Conservation (phyloP, 495 filamentous ascomycete genomes). For the Neurospora discreta region DNA sequence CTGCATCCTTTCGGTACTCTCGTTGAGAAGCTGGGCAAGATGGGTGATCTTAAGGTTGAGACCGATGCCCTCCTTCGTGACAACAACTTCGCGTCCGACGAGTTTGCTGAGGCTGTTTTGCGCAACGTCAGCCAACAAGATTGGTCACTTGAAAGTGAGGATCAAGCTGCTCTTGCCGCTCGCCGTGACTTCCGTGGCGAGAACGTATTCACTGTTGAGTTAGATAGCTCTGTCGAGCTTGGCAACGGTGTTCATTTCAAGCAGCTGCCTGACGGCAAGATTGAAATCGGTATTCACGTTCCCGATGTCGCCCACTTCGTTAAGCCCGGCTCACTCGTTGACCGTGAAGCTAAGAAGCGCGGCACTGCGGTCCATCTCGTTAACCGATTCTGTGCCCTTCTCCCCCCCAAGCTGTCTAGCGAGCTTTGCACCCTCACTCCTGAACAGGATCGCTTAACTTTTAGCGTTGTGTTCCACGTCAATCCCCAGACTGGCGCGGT, state of each 20-base stretch:
- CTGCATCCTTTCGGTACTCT: slow-evolving; percentile 96
- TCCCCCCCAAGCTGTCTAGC: slow-evolving; percentile 71
- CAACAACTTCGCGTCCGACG: slow-evolving; percentile 96
- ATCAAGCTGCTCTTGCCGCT: slow-evolving; percentile 57
- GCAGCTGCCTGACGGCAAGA: slow-evolving; percentile 63
- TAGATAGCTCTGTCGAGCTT: slow-evolving; percentile 70
- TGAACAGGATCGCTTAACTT: slow-evolving; percentile 76
- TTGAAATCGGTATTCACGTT: slow-evolving; percentile 93
- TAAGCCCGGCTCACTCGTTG: slow-evolving; percentile 89
- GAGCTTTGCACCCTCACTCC: slow-evolving; percentile 83
- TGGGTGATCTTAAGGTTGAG: slow-evolving; percentile 93
- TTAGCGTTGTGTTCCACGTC: slow-evolving; percentile 85
- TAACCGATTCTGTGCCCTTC: slow-evolving; percentile 81
- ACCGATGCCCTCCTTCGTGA: slow-evolving; percentile 94
- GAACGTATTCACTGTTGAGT: slow-evolving; percentile 83
- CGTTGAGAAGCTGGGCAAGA: slow-evolving; percentile 92
- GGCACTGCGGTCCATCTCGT: slow-evolving; percentile 92
- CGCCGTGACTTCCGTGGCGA: slow-evolving; percentile 88
- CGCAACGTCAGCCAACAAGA: slow-evolving; percentile 87
- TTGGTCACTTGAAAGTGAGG: slow-evolving; percentile 77
- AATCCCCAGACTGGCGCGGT: slow-evolving; percentile 67
- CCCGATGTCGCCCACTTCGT: slow-evolving; percentile 95
- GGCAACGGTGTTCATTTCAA: slow-evolving; percentile 91
- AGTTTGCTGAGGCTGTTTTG: slow-evolving; percentile 91
- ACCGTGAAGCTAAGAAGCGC: slow-evolving; percentile 95